Evolutionary conservation across 257 asterid genomes (phyloP), one percentile per base, ranked within the genome.

Genomic region (Capsicum rhomboideum): DNA sequence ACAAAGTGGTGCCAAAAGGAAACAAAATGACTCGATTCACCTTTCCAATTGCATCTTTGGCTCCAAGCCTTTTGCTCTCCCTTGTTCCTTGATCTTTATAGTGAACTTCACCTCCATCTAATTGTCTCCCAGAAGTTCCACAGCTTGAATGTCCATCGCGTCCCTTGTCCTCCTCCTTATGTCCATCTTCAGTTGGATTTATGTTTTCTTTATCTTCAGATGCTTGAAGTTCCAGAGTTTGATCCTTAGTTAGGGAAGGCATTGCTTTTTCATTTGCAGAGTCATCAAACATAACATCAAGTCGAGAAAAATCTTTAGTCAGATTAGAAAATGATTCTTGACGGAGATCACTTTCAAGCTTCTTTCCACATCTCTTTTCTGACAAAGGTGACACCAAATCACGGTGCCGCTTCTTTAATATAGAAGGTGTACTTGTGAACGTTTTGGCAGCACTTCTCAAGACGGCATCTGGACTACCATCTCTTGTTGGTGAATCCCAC

Each of bases 401-500:
- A 26, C 97, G 98, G 84, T 88, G 91, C 74, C 98, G 93, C 87
- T 96, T 96, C 92, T 91, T 93, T 89, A 94, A 89, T 88, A 96
- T 94, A 20, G 99, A 96, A 49, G 98, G 99, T 28, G 98, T 92
- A 63, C 93, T 84, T 0, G 91, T 87, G 88, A 94, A 94, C 37
- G 90, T 93, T 90, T 91, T 96, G 82, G 98, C 99, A 20, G 98
- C 98, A 86, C 96, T 93, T 90, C 90, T 96, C 49, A 96, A 86
- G 83, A 92, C 92, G 86, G 93, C 97, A 82, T 85, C 96, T 80
- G 98, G 97, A 83, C 96, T 93, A 82, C 85, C 90, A 81, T 96
- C 94, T 87, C 96, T 87, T 42, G 93, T 90, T n/a, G 98, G 98
- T 29, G 98, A 96, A 86, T 93, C 99, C 98, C 99, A 93, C 83